Base-by-base conservation (phyloP, 176 grass and related monocot genomes). In the Areca catechu region DNA sequence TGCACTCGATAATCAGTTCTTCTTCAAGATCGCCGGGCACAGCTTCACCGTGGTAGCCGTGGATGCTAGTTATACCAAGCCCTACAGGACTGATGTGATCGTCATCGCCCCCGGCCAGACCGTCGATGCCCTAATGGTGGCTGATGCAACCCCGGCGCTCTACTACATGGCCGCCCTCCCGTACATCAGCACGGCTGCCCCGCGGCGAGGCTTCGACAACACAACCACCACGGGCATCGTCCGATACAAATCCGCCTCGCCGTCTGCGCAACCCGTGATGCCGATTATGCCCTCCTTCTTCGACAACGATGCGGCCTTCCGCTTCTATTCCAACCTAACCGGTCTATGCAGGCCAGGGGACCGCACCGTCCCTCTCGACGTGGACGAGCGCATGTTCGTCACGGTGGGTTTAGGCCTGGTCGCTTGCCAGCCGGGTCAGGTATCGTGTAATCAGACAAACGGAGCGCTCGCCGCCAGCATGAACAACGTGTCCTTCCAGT, bases 21-120 rank as follows among this genome's bases (percentile, higher is more conserved):
- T 91, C 88, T 80, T 80, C 88, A 91, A 80, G 76, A 61, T 86
- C 49, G 79, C 72, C 0, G 61, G 72, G 4, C 88, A 91, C 79
- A 68, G 19, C 60, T 77, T 86, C 72, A 86, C 79, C 20, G 82
- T 91, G 28, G 79, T 83, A 6, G 82, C 79, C 27, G 67, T 75
- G 14, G 88, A 91, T 71, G 88, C 83, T 12, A 72, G 79, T 59
- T 91, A 91, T 76, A 86, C 82, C 17, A 37, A 68, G 21, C 82
- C 60, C 48, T 86, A 91, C 56, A 1, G 67, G 10, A 91, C 88
- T 12, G 88, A 77, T 64, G 80, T 79, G 49, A 67, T 91, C 60
- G 88, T 80, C 17, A 15, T 80, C 70, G 75, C 79, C 54, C 79
- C 88, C 0, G 88, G 88, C 5, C 88, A 91, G 75, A 91, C 82